These are phyloP conservation scores for Coemansia sp. DNA, from an alignment of 192 early-diverging fungal species.

Conservation along the genomic window DNA sequence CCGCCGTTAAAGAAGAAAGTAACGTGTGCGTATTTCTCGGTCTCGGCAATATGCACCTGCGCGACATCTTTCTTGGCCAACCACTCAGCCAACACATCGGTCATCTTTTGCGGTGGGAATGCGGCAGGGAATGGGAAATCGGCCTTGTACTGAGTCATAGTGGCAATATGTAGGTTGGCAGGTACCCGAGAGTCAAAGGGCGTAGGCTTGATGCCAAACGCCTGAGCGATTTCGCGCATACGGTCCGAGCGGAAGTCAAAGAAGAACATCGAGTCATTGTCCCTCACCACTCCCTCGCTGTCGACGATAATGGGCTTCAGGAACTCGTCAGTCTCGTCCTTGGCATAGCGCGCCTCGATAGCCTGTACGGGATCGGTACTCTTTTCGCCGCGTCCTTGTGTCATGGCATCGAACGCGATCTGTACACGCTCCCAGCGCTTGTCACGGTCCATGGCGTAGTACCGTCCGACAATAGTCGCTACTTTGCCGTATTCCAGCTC, in stretches of 20 bases:
- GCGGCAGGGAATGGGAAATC: slow-evolving; percentile 95
- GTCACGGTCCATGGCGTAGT: slow-evolving; percentile 99
- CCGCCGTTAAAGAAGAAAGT: slow-evolving; percentile 99
- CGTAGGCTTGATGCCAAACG: slow-evolving; percentile 81
- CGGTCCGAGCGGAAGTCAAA: slow-evolving; percentile 99
- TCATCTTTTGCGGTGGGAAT: slow-evolving; percentile 97
- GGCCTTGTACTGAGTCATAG: slow-evolving; percentile 97
- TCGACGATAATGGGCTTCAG: slow-evolving; percentile 96
- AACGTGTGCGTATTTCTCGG: slow-evolving; percentile 99
- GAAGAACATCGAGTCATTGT: slow-evolving; percentile 91
- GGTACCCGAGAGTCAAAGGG: slow-evolving; percentile 83
- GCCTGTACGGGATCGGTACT: slow-evolving; percentile 55
- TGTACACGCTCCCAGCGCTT: slow-evolving; percentile 99
- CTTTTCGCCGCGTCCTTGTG: slow-evolving; percentile 68
- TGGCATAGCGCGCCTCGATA: slow-evolving; percentile 83
- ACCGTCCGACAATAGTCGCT: slow-evolving; percentile 93
- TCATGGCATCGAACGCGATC: slow-evolving; percentile 90
- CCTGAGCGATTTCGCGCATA: slow-evolving; percentile 90
- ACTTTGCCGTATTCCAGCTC: slow-evolving; percentile 74
- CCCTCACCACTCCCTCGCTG: slow-evolving; percentile 73
- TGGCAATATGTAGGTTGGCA: slow-evolving; percentile 80
- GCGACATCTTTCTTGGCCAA: slow-evolving; percentile 81
- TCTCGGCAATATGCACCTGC: slow-evolving; percentile 98
- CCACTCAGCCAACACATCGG: slow-evolving; percentile 97
- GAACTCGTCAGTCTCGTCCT: slow-evolving; percentile 99